These are phyloP conservation scores for Ophiostoma fasciatum DNA, from an alignment of 2,329 filamentous ascomycete genomes.

Conservation along the genomic window DNA sequence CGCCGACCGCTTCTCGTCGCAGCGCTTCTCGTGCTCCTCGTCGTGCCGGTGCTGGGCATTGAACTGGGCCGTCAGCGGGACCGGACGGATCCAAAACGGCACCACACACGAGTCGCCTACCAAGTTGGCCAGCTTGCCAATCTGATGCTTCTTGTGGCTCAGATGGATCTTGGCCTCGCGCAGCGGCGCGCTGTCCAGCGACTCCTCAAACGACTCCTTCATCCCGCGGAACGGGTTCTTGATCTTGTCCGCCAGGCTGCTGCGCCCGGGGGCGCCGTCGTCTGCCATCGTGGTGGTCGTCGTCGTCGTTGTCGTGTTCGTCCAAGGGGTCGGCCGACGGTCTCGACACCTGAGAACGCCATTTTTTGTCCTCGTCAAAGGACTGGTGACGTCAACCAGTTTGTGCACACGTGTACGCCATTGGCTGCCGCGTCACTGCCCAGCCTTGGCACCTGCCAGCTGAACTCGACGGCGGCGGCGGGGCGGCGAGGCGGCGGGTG, in stretches of 20 bases:
- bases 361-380: too few relatives aligned
- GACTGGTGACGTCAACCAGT: too few relatives aligned
- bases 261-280: not conserved
- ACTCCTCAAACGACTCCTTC: slow-evolving; percentile 39
- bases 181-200: slow-evolving; percentile 36
- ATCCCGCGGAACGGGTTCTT: slow-evolving; percentile 32
- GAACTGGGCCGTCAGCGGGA: slow-evolving; percentile 29
- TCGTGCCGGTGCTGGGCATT: slow-evolving; percentile 87
- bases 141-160: slow-evolving; percentile 47
- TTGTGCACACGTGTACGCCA: too few relatives aligned
- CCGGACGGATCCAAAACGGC: not conserved
- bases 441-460: too few relatives aligned
- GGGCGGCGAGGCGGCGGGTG: too few relatives aligned
- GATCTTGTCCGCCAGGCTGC: slow-evolving; percentile 28
- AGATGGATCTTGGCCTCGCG: slow-evolving; percentile 42
- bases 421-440: too few relatives aligned
- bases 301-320: too few relatives aligned
- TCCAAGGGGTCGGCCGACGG: too few relatives aligned
- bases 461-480: too few relatives aligned
- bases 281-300: slow-evolving; percentile 1
- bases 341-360: too few relatives aligned
- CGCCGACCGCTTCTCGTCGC: slow-evolving; percentile 62
- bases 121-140: slow-evolving; percentile 49
- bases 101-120: slow-evolving; percentile 22
- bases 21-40: slow-evolving; percentile 74